Evolutionary conservation across 1,139 yeast species (phyloP).

Genomic region (Candida gigantensis): DNA sequence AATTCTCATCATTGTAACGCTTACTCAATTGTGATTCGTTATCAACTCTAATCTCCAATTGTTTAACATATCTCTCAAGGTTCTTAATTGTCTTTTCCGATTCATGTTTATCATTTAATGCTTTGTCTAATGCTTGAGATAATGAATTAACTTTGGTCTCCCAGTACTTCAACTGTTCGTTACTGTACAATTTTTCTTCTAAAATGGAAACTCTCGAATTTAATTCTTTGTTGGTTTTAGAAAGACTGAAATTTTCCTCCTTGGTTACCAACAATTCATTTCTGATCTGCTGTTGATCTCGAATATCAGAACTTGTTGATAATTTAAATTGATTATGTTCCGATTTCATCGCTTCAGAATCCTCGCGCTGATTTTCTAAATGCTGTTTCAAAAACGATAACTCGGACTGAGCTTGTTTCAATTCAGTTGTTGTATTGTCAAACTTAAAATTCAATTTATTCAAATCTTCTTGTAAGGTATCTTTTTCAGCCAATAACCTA

Average conservation of each 20-base stretch:
- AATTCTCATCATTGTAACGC: constrained; percentile 50
- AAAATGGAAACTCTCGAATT: constrained; percentile 31
- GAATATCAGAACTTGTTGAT: constrained; percentile 31
- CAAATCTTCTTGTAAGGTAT: constrained; percentile 47
- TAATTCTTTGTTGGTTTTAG: constrained; percentile 38
- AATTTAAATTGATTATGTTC: constrained; percentile 40
- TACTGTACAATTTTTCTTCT: constrained; percentile 46
- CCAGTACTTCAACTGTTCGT: constrained; percentile 49
- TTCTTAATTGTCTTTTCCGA: constrained; percentile 32
- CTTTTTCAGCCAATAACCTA: constrained; percentile 48
- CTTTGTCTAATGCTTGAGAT: constrained; percentile 30
- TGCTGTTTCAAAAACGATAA: constrained; percentile 37
- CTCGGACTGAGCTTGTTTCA: constrained; percentile 33
- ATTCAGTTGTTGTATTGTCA: constrained; percentile 41
- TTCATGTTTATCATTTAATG: constrained; percentile 33
- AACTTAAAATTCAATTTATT: constrained; percentile 44
- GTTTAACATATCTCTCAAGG: constrained; percentile 36
- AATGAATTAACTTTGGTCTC: constrained; percentile 39
- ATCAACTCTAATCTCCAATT: constrained; percentile 37
- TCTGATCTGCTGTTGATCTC: constrained; percentile 40
- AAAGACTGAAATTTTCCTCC: constrained; percentile 47
- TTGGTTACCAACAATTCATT: constrained; percentile 39
- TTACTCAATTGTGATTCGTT: constrained; percentile 41
- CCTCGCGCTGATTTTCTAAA: constrained; percentile 35
- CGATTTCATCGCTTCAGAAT: constrained; percentile 31